phyloP scores from a whole-genome alignment of 1,139 yeast genomes.

The Saccharomycopsis crataegensis region DNA sequence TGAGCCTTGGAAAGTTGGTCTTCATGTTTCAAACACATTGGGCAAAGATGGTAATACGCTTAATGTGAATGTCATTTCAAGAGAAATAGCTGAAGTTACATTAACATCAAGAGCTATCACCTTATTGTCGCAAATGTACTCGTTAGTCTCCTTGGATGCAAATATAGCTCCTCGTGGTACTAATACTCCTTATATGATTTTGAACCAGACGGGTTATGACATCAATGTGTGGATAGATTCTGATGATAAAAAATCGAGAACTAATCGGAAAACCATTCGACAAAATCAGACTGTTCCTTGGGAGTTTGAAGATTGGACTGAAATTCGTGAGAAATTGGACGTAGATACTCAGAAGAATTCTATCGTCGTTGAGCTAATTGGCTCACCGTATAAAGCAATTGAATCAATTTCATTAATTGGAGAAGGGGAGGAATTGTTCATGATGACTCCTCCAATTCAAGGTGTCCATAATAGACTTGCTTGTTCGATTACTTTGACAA shows the following conservation, averaged over 20 bases:
- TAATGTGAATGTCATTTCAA: slow-evolving; percentile 56
- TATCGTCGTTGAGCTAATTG: slow-evolving; percentile 53
- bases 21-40: slow-evolving; percentile 51
- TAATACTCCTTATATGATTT: slow-evolving; percentile 72
- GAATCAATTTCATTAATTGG: slow-evolving; percentile 58
- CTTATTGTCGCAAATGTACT: slow-evolving; percentile 59
- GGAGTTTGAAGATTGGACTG: slow-evolving; percentile 94
- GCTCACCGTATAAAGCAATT: slow-evolving; percentile 48
- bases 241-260: slow-evolving; percentile 24
- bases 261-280: slow-evolving; percentile 34
- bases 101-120: slow-evolving; percentile 78
- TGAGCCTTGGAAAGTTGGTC: slow-evolving; percentile 80
- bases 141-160: slow-evolving; percentile 48
- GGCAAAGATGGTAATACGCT: slow-evolving; percentile 40
- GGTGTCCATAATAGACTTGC: slow-evolving; percentile 68
- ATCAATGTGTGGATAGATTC: slow-evolving; percentile 70
- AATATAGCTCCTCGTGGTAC: slow-evolving; percentile 63
- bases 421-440: slow-evolving; percentile 78
- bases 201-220: slow-evolving; percentile 80
- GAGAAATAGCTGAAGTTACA: slow-evolving; percentile 72
- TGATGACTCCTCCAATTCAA: slow-evolving; percentile 53
- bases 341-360: slow-evolving; percentile 54
- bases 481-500: slow-evolving; percentile 62
- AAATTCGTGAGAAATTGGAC: slow-evolving; percentile 70
- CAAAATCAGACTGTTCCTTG: slow-evolving; percentile 59